Percentiles rank a stretch among this genome's conserved stretches.
These are phyloP conservation scores for Buddleja alternifolia DNA, from an alignment of 257 asterid genomes.

Conservation along the genomic window DNA sequence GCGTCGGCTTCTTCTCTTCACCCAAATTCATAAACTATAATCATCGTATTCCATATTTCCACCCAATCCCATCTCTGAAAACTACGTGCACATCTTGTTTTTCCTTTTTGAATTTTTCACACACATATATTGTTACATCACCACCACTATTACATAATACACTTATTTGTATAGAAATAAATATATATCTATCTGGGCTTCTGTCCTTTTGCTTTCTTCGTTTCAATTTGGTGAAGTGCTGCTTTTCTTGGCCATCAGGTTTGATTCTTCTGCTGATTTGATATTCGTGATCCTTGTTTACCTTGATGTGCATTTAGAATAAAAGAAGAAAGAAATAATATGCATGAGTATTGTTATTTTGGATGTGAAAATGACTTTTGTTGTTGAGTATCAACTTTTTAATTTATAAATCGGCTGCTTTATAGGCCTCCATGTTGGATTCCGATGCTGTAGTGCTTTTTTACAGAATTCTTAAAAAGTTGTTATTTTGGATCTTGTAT, in stretches of 20 bases:
- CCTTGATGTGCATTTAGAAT: neutral
- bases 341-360: neutral
- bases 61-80: conserved; percentile 25
- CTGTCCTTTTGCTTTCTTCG: neutral
- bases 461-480: too few relatives aligned
- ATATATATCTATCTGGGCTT: conserved; percentile 11
- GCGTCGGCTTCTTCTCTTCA: conserved; percentile 22
- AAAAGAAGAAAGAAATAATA: neutral
- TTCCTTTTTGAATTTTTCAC: neutral
- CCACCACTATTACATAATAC: conserved; percentile 6
- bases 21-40: too few relatives aligned
- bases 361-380: neutral
- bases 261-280: conserved; percentile 30
- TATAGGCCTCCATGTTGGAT: too few relatives aligned
- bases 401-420: too few relatives aligned
- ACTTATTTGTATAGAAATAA: neutral
- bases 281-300: neutral
- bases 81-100: conserved; percentile 26
- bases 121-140: conserved; percentile 34
- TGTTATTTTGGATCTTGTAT: too few relatives aligned
- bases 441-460: too few relatives aligned
- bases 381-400: too few relatives aligned
- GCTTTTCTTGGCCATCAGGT: conserved; percentile 36
- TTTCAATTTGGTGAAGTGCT: conserved; percentile 21
- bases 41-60: too few relatives aligned